phyloP scores from a whole-genome alignment of 1,284 basidiomycete species.

The Neolentinus lepideus region DNA sequence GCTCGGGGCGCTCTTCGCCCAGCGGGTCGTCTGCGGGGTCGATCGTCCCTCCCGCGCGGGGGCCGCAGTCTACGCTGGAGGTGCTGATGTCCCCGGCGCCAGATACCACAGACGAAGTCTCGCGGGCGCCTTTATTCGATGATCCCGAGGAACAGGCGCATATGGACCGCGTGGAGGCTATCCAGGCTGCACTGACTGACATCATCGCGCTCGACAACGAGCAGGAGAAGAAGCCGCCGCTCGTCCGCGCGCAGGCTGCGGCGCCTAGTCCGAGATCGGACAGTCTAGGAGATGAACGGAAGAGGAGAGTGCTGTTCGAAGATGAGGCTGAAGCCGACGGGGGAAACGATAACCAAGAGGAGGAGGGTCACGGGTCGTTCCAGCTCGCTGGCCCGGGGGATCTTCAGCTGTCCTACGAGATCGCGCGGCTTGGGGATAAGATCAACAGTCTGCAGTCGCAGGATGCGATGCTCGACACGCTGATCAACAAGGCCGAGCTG shows the following conservation, averaged over 20 bases:
- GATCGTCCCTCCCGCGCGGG: constrained; percentile 9
- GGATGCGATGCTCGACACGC: constrained; percentile 73
- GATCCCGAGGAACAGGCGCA: constrained; percentile 65
- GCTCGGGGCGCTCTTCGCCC: constrained; percentile 6
- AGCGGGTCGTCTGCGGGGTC: background rate
- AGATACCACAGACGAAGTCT: constrained; percentile 38
- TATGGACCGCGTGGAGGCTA: constrained; percentile 79
- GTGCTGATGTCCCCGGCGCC: constrained; percentile 68
- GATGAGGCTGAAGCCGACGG: constrained; percentile 28
- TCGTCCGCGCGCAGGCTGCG: background rate
- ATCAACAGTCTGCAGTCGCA: constrained; percentile 76
- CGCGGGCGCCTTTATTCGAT: constrained; percentile 73
- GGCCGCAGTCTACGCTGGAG: constrained; percentile 56
- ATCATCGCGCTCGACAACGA: constrained; percentile 83
- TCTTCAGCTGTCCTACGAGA: constrained; percentile 79
- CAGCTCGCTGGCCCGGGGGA: constrained; percentile 80
- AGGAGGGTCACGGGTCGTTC: constrained; percentile 47
- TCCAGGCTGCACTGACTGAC: constrained; percentile 89
- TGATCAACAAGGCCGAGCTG: constrained; percentile 91
- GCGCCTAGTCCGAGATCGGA: constrained; percentile 12
- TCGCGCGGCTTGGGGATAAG: constrained; percentile 67
- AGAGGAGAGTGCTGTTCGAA: constrained; percentile 17
- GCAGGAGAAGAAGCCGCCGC: constrained; percentile 21
- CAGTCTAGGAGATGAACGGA: constrained; percentile 9
- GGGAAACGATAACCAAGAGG: constrained; percentile 31